Conservation (phyloP, 2,329 filamentous ascomycete species). For the Neopestalotiopsis rosae region DNA sequence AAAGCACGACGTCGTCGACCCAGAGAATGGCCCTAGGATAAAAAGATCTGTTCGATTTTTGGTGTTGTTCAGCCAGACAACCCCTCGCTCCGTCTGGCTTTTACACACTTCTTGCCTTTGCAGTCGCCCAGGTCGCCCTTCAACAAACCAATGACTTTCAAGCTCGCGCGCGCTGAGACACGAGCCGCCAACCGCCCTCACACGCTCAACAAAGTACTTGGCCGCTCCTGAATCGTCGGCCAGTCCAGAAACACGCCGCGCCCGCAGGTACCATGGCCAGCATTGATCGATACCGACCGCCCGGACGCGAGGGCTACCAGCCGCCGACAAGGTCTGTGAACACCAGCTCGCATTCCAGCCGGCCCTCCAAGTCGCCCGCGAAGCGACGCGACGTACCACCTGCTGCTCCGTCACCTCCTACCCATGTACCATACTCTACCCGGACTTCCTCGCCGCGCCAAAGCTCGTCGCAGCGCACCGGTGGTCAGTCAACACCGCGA, state of each 20-base stretch:
- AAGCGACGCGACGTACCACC: constrained; percentile 63
- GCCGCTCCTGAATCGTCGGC: neutral
- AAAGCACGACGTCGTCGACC: neutral
- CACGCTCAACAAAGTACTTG: neutral
- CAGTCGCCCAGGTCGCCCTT: neutral
- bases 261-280: constrained; percentile 54
- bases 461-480: constrained; percentile 33
- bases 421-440: constrained; percentile 44
- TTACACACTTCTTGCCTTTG: neutral
- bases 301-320: constrained; percentile 60
- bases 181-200: neutral
- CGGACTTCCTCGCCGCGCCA: constrained; percentile 56
- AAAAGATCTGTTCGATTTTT: constrained; percentile 1
- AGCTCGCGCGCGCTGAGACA: neutral
- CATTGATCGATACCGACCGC: constrained; percentile 63
- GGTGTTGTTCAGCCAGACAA: neutral
- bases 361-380: constrained; percentile 55
- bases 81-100: neutral
- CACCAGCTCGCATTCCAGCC: constrained; percentile 42
- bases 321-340: constrained; percentile 43
- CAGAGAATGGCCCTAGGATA: constrained; percentile 1
- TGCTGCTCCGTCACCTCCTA: constrained; percentile 65
- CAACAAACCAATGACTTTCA: neutral
- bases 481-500: constrained; percentile 47
- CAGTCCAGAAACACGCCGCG: constrained; percentile 2